A percentile compares a stretch with the other conserved stretches of the same genome.
phyloP scores from a whole-genome alignment of 352 stramenopile species.

The Thraustotheca clavata region DNA sequence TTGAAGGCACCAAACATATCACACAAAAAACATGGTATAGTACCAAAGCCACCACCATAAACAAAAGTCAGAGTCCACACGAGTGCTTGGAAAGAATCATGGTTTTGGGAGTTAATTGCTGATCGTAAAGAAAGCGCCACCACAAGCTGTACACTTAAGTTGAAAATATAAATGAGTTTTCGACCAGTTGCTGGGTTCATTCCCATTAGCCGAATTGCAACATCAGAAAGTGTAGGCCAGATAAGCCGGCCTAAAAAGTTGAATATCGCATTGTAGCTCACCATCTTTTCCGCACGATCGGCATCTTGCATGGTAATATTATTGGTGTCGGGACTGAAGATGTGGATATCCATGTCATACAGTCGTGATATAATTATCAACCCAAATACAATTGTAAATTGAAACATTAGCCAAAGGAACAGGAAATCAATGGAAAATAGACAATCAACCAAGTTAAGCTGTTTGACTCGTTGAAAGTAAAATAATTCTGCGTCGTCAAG shows the following conservation, averaged over 20 bases:
- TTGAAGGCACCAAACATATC: slow-evolving; percentile 23
- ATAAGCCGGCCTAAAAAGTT: slow-evolving; percentile 42
- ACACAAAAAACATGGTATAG: slow-evolving; percentile 5
- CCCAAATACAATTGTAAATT: slow-evolving; percentile 46
- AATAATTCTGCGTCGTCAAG: too few species aligned
- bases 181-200: slow-evolving; percentile 35
- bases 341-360: slow-evolving; percentile 40
- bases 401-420: slow-evolving; percentile 57
- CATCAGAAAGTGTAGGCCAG: slow-evolving; percentile 35
- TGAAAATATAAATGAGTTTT: slow-evolving; percentile 49
- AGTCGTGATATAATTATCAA: slow-evolving; percentile 53
- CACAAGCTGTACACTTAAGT: slow-evolving; percentile 42
- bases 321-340: slow-evolving; percentile 31
- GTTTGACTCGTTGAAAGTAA: slow-evolving; percentile 25
- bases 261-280: slow-evolving; percentile 46
- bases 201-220: slow-evolving; percentile 34
- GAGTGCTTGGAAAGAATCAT: slow-evolving; percentile 42
- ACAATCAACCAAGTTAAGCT: slow-evolving; percentile 24
- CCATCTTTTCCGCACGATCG: slow-evolving; percentile 23
- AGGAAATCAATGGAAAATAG: slow-evolving; percentile 34
- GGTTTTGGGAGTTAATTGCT: slow-evolving; percentile 45
- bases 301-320: slow-evolving; percentile 17
- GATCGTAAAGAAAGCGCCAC: slow-evolving; percentile 50
- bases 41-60: slow-evolving; percentile 24
- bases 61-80: slow-evolving; percentile 60